A percentile compares a stretch with the other conserved stretches of the same genome.
phyloP scores from a whole-genome alignment of 2,329 filamentous ascomycete genomes.

The Laburnicola sp. region DNA sequence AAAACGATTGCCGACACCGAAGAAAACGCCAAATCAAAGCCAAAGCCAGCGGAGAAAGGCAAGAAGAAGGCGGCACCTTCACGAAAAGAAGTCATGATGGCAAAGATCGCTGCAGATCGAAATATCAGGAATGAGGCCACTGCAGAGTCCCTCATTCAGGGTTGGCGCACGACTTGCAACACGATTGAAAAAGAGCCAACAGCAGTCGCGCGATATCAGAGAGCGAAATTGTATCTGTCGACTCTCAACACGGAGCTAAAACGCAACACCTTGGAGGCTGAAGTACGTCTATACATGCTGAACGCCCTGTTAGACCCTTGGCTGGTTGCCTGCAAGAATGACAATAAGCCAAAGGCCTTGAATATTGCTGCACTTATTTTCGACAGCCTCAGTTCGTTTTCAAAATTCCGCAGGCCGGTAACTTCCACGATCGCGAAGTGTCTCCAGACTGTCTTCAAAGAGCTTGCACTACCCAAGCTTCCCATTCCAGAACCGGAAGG shows the following conservation, averaged over 20 bases:
- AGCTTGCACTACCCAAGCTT: slow-evolving; percentile 46
- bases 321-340: slow-evolving; percentile 42
- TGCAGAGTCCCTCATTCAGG: slow-evolving; percentile 47
- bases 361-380: slow-evolving; percentile 41
- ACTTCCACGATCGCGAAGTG: slow-evolving; percentile 36
- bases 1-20: slow-evolving; percentile 18
- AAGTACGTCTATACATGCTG: slow-evolving; percentile 55
- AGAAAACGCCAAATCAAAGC: slow-evolving; percentile 30
- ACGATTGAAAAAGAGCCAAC: slow-evolving; percentile 53
- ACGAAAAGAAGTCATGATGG: slow-evolving; percentile 50
- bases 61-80: slow-evolving; percentile 39
- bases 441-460: slow-evolving; percentile 44
- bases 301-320: slow-evolving; percentile 55
- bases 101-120: slow-evolving; percentile 48
- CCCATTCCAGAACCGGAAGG: slow-evolving; percentile 31
- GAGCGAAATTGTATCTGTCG: slow-evolving; percentile 54
- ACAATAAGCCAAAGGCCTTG: slow-evolving; percentile 32
- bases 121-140: slow-evolving; percentile 48
- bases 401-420: slow-evolving; percentile 27
- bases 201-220: slow-evolving; percentile 52
- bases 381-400: slow-evolving; percentile 34
- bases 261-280: slow-evolving; percentile 47
- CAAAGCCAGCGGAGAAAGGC: slow-evolving; percentile 15
- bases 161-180: slow-evolving; percentile 52
- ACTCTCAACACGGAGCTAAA: slow-evolving; percentile 47